A percentile compares a stretch with the other conserved stretches of the same genome.
Evolutionary conservation across 179 eudicot species (phyloP).

Genomic region (Patellifolia procumbens): DNA sequence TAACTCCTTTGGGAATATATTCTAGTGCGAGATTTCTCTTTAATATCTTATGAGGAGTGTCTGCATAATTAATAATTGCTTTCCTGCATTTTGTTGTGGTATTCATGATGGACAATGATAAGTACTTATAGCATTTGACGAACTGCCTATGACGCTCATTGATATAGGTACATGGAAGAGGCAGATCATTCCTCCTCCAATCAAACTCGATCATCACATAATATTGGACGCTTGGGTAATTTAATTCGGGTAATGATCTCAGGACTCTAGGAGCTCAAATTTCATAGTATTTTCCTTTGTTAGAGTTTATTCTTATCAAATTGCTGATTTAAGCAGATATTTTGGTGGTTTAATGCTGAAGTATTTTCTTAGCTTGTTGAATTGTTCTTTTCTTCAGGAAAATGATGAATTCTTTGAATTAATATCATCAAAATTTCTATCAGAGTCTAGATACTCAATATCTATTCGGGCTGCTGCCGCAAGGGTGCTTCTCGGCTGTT

Average conservation of each 20-base stretch:
- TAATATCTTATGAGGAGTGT: not conserved
- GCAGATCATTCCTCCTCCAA: conserved; percentile 60
- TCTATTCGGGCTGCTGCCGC: conserved; percentile 82
- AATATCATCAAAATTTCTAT: conserved; percentile 73
- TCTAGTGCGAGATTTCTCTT: not conserved
- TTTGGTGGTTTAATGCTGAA: not conserved
- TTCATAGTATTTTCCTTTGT: conserved; percentile 21
- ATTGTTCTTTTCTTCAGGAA: conserved; percentile 54
- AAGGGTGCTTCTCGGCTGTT: conserved; percentile 87
- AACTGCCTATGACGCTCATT: not conserved
- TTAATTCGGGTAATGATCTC: conserved; percentile 61
- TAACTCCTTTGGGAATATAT: no score
- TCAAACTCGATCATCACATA: conserved; percentile 71
- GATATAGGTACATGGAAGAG: conserved; percentile 74
- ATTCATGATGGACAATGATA: not conserved
- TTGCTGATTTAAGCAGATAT: not conserved
- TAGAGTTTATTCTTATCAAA: not conserved
- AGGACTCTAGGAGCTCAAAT: not conserved
- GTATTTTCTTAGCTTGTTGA: not conserved
- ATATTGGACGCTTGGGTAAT: conserved; percentile 77
- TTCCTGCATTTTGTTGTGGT: conserved; percentile 4
- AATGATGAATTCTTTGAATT: conserved; percentile 95
- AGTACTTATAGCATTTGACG: not conserved
- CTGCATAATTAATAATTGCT: not conserved
- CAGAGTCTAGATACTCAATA: conserved; percentile 70